Base-by-base conservation (phyloP, 2,329 filamentous ascomycete species). In the Colletotrichum tropicale region DNA sequence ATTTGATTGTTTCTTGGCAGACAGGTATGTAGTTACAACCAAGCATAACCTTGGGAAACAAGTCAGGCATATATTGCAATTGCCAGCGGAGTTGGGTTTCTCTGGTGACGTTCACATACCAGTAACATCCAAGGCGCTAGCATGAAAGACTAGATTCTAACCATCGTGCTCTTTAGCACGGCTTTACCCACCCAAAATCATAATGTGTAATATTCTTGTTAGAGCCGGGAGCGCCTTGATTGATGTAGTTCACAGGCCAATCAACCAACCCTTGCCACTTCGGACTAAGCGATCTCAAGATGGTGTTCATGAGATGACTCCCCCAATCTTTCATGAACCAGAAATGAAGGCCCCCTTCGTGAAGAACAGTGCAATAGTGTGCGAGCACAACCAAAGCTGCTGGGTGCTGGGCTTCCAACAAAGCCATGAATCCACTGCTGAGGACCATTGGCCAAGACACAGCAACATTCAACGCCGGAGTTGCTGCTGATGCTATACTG, bases 111-210 rank as follows among this genome's bases (percentile, higher is more conserved):
- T 48, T n/a, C 18, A 21, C 3, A 3, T 18, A n/a, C 18, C 0
- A 48, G 18, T 4, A 4, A 48, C 3, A n/a, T 12, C 10, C 5
- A 48, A 48, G 43, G 9, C 43, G 0, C 6, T 1, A 21, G 0
- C 3, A 48, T 48, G 2, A 18, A 48, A 1, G 43, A 6, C 43
- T 6, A 21, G 1, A 4, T 3, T 48, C 18, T 48, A 4, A 48
- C 4, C 38, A 48, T 4, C 18, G 1, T 48, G 7, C 5, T 48
- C 9, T 2, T 0, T 48, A 2, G 9, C 5, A 48, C 3, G 38
- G 38, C 1, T n/a, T 2, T 6, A 12, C 38, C 18, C 9, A 48
- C 1, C 5, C 18, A 5, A 2, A n/a, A n/a, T 12, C 1, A n/a
- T 48, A 18, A 18, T 48, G 8, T 48, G 16, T 3, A n/a, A 0